Percentiles rank a stretch among this genome's conserved stretches.
These are phyloP conservation scores for Geotrichum aggregatum DNA, from an alignment of 1,139 yeast genomes.

Conservation along the genomic window DNA sequence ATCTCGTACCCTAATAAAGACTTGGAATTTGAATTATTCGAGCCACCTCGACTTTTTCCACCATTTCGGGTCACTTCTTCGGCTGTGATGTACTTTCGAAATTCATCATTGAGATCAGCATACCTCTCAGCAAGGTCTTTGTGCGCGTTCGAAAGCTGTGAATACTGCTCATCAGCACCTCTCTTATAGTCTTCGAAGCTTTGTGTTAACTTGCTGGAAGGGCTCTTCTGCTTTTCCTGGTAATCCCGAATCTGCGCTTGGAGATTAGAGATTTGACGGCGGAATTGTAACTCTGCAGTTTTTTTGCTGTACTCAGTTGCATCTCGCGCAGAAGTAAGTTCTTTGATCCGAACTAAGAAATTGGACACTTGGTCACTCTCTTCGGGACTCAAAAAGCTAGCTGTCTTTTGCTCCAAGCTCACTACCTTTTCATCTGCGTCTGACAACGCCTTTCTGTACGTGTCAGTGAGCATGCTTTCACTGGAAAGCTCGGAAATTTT, in stretches of 20 bases:
- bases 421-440: slow-evolving; percentile 27
- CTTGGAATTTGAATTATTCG: neutral
- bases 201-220: slow-evolving; percentile 21
- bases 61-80: neutral
- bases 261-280: slow-evolving; percentile 24
- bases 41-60: neutral
- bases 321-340: slow-evolving; percentile 13
- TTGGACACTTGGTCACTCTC: slow-evolving; percentile 10
- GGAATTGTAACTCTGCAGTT: slow-evolving; percentile 20
- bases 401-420: slow-evolving; percentile 17
- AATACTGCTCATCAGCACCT: slow-evolving; percentile 26
- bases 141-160: slow-evolving; percentile 28
- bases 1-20: slow-evolving; percentile 1
- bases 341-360: slow-evolving; percentile 11
- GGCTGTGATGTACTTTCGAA: slow-evolving; percentile 18
- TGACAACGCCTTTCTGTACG: slow-evolving; percentile 26
- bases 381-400: slow-evolving; percentile 4
- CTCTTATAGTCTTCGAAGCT: slow-evolving; percentile 24
- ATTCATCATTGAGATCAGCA: slow-evolving; percentile 23
- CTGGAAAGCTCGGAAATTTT: slow-evolving; percentile 25
- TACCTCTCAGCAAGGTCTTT: slow-evolving; percentile 28
- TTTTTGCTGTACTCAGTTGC: slow-evolving; percentile 23
- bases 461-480: slow-evolving; percentile 20
- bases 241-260: slow-evolving; percentile 22
- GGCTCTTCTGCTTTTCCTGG: slow-evolving; percentile 21